These are phyloP conservation scores for Trichosanthes truncata DNA, from an alignment of 306 rosid species.

Conservation along the genomic window DNA sequence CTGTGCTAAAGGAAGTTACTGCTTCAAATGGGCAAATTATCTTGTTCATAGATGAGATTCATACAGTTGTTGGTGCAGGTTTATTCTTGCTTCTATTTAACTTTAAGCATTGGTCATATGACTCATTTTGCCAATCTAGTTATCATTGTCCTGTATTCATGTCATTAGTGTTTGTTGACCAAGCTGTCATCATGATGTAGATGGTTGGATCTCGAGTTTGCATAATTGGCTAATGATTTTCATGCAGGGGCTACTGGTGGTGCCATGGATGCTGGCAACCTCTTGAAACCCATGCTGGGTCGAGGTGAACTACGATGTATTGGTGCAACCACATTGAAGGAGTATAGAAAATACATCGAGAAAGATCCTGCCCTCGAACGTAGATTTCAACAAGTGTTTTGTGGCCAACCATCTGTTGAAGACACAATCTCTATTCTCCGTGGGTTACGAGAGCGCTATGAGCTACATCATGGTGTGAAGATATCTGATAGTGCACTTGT, in stretches of 20 bases:
- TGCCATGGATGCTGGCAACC: constrained; percentile 99
- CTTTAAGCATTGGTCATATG: background rate
- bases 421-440: constrained; percentile 94
- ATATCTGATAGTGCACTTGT: constrained; percentile 96
- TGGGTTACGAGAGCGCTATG: constrained; percentile 93
- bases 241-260: constrained; percentile 86
- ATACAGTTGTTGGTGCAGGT: constrained; percentile 99
- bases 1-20: constrained; percentile 89
- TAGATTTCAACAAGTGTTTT: constrained; percentile 91
- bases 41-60: constrained; percentile 95
- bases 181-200: background rate
- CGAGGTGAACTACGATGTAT: constrained; percentile 96
- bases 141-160: background rate
- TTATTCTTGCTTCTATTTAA: constrained; percentile 8
- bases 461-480: constrained; percentile 97
- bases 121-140: background rate
- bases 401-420: constrained; percentile 87
- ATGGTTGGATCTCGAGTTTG: background rate
- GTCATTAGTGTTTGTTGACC: background rate
- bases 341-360: constrained; percentile 86
- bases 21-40: constrained; percentile 89
- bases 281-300: constrained; percentile 97
- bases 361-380: constrained; percentile 98
- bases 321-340: constrained; percentile 92
- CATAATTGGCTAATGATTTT: constrained; percentile 13